Evolutionary conservation across 2,329 filamentous ascomycete genomes (phyloP).

Genomic region (Tolypocladium cylindrosporum): DNA sequence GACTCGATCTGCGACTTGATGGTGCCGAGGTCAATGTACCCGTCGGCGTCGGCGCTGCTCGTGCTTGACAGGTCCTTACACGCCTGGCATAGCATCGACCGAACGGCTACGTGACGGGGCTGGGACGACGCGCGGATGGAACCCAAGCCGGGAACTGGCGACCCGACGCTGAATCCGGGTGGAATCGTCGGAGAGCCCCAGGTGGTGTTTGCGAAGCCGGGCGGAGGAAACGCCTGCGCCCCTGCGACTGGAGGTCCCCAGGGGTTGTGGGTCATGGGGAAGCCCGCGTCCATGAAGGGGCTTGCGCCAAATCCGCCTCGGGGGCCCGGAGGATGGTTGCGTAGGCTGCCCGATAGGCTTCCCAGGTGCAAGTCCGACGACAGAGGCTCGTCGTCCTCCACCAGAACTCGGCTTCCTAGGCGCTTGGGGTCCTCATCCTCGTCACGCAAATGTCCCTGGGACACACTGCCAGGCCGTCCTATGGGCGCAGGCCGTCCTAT

Average conservation of each 20-base stretch:
- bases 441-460: slow-evolving; percentile 39
- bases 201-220: slow-evolving; percentile 32
- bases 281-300: slow-evolving; percentile 32
- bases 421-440: slow-evolving; percentile 65
- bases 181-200: slow-evolving; percentile 25
- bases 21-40: slow-evolving; percentile 59
- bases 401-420: slow-evolving; percentile 80
- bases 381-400: slow-evolving; percentile 61
- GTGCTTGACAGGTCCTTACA: slow-evolving; percentile 52
- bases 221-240: slow-evolving; percentile 31
- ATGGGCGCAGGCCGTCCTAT: slow-evolving; percentile 81
- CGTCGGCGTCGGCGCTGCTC: slow-evolving; percentile 35
- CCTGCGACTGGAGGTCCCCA: slow-evolving; percentile 29
- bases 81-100: slow-evolving; percentile 65
- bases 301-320: slow-evolving; percentile 29
- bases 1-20: slow-evolving; percentile 58
- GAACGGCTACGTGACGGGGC: slow-evolving; percentile 58
- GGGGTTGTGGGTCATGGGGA: slow-evolving; percentile 24
- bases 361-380: slow-evolving; percentile 17
- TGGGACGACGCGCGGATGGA: slow-evolving; percentile 29
- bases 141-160: slow-evolving; percentile 17
- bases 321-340: slow-evolving; percentile 42
- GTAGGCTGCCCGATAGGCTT: slow-evolving; percentile 16
- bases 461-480: slow-evolving; percentile 70
- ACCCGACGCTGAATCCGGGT: slow-evolving; percentile 22